Evolutionary conservation across 352 stramenopile genomes (phyloP).

Genomic region (Globisporangium parvum): DNA sequence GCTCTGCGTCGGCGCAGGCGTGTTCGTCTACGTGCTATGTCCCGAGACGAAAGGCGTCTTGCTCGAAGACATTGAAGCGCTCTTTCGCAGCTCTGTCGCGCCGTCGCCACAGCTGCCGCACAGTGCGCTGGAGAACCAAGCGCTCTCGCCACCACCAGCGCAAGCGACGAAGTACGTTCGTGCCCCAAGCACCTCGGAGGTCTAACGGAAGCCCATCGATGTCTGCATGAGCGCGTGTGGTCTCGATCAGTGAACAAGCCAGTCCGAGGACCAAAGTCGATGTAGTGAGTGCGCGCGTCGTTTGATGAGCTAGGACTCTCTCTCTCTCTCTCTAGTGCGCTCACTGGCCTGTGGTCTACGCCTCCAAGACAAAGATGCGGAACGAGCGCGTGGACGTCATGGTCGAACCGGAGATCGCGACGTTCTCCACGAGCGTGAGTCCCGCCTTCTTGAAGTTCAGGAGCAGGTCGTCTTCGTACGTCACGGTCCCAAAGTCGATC

Average conservation of each 20-base stretch:
- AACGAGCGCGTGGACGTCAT: constrained; percentile 59
- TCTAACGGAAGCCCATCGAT: too few species aligned
- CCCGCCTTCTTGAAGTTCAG: constrained; percentile 58
- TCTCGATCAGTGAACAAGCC: too few species aligned
- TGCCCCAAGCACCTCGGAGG: neutral
- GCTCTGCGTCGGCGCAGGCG: constrained; percentile 25
- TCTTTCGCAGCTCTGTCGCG: constrained; percentile 29
- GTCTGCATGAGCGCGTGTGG: neutral
- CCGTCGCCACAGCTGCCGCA: constrained; percentile 30
- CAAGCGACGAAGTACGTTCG: constrained; percentile 7
- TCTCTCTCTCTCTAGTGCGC: too few species aligned
- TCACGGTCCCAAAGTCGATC: constrained; percentile 85
- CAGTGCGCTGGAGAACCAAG: constrained; percentile 1
- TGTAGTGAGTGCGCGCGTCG: neutral
- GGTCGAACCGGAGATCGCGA: constrained; percentile 50
- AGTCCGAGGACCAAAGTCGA: too few species aligned
- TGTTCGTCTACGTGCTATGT: constrained; percentile 44
- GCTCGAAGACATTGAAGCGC: constrained; percentile 28
- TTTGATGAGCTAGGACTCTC: neutral
- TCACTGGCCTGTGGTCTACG: constrained; percentile 12
- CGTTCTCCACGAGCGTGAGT: constrained; percentile 45
- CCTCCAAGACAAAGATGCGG: constrained; percentile 54
- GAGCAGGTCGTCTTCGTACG: constrained; percentile 76
- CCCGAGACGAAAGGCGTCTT: constrained; percentile 27
- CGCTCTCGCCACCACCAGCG: neutral